Conservation (phyloP, 352 stramenopile species). For the Thraustochytrium sp. region DNA sequence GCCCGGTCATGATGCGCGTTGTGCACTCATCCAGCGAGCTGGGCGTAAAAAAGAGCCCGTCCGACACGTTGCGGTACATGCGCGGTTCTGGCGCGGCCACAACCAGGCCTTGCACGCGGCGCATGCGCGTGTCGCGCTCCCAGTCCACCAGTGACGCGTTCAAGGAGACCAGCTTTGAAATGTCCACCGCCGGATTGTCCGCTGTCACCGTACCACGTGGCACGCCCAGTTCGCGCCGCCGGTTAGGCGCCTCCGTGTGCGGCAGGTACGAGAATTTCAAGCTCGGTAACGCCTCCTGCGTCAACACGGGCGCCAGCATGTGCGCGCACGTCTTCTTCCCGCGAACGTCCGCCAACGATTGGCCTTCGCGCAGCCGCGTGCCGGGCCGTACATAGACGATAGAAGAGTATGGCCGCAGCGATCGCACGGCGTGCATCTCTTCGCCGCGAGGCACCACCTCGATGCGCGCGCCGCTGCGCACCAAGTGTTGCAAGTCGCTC, state of each 20-base stretch:
- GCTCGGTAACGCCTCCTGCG: background rate
- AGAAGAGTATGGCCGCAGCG: background rate
- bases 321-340: too few species aligned
- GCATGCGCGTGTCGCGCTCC: background rate
- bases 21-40: background rate
- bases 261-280: background rate
- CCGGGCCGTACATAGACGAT: background rate
- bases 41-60: background rate
- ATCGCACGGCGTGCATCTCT: background rate
- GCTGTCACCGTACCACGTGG: background rate
- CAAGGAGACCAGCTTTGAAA: background rate
- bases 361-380: background rate
- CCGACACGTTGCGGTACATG: background rate
- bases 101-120: background rate
- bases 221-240: background rate
- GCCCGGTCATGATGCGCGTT: background rate
- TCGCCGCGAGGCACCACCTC: background rate
- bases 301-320: too few species aligned
- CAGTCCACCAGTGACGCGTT: background rate
- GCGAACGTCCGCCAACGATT: background rate
- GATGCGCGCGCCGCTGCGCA: background rate
- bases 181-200: background rate
- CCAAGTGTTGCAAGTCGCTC: background rate
- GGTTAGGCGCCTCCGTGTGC: background rate
- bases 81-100: background rate